A percentile compares a stretch with the other conserved stretches of the same genome.
These are phyloP conservation scores for Geotrichum candidum DNA, from an alignment of 1,139 yeast genomes.

Conservation along the genomic window DNA sequence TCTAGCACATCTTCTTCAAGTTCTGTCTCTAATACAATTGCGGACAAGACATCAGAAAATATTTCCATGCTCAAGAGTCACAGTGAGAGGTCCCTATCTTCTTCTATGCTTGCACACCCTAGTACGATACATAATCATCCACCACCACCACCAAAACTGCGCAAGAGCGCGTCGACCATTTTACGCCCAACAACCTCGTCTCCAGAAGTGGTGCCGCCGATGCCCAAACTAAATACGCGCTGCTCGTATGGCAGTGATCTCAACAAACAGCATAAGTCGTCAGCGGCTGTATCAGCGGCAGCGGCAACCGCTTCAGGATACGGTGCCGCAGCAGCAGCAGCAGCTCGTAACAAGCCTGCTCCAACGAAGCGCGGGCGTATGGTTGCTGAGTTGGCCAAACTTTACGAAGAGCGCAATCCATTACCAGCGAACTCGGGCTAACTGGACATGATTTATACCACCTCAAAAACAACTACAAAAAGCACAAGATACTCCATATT, in stretches of 20 bases:
- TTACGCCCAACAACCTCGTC: slow-evolving; percentile 1
- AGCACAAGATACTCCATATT: not conserved
- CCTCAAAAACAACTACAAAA: not conserved
- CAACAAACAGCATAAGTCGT: not conserved
- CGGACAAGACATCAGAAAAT: slow-evolving; percentile 3
- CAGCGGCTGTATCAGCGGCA: not conserved
- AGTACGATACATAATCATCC: not conserved
- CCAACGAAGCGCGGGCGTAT: slow-evolving; percentile 28
- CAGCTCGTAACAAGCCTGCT: slow-evolving; percentile 9
- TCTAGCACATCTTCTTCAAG: slow-evolving; percentile 9
- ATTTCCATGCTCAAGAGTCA: not conserved
- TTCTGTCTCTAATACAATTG: not conserved
- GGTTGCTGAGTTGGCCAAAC: slow-evolving; percentile 33
- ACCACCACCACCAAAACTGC: slow-evolving; percentile 11
- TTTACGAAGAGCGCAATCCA: slow-evolving; percentile 25
- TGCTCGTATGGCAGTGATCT: slow-evolving; percentile 3
- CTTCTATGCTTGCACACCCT: not conserved
- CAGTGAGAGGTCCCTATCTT: slow-evolving; percentile 10
- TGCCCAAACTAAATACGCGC: slow-evolving; percentile 5
- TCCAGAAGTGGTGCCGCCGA: slow-evolving; percentile 5
- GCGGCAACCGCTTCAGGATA: not conserved
- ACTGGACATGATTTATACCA: not conserved
- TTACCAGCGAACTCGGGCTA: not conserved
- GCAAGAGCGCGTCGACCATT: slow-evolving; percentile 16
- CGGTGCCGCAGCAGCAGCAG: not conserved